phyloP scores from a whole-genome alignment of 495 filamentous ascomycete species.

The Penicillium riverlandense region DNA sequence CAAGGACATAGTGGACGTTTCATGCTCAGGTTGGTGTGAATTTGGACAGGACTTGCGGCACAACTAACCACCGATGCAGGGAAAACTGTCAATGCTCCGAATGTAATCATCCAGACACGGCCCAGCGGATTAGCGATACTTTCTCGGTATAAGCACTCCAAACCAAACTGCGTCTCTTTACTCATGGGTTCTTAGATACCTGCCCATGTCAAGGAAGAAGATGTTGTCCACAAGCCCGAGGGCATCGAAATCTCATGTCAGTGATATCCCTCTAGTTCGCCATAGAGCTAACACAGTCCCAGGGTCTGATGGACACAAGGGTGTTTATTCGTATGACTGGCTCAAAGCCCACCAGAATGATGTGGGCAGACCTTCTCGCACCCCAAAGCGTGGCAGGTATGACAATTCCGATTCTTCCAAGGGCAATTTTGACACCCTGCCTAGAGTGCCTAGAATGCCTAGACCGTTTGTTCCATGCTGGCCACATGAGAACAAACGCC shows the following conservation, averaged over 20 bases:
- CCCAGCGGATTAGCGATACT: conserved; percentile 65
- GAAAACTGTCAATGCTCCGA: conserved; percentile 73
- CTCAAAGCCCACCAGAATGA: conserved; percentile 17
- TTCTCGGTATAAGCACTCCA: conserved; percentile 46
- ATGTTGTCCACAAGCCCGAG: conserved; percentile 5
- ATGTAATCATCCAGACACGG: conserved; percentile 73
- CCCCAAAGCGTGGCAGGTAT: no score
- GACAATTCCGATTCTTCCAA: no score
- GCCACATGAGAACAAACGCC: conserved; percentile 22
- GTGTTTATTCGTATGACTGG: conserved; percentile 50
- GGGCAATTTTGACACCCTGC: not conserved
- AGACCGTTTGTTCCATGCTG: no score
- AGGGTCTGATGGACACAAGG: conserved; percentile 46
- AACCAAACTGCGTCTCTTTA: not conserved
- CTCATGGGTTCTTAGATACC: conserved; percentile 36
- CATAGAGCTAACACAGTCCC: conserved; percentile 9
- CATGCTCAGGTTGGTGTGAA: conserved; percentile 13
- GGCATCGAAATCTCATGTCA: conserved; percentile 24
- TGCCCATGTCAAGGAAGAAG: conserved; percentile 35
- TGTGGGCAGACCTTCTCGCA: no score
- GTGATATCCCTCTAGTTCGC: not conserved
- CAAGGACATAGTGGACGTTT: conserved; percentile 7
- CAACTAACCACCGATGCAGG: conserved; percentile 27
- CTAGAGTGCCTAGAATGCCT: no score
- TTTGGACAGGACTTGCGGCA: no score